Percentiles rank a stretch among this genome's conserved stretches.
These are phyloP conservation scores for Hymenoscyphus fructigenus DNA, from an alignment of 2,329 filamentous ascomycete genomes.

Conservation along the genomic window DNA sequence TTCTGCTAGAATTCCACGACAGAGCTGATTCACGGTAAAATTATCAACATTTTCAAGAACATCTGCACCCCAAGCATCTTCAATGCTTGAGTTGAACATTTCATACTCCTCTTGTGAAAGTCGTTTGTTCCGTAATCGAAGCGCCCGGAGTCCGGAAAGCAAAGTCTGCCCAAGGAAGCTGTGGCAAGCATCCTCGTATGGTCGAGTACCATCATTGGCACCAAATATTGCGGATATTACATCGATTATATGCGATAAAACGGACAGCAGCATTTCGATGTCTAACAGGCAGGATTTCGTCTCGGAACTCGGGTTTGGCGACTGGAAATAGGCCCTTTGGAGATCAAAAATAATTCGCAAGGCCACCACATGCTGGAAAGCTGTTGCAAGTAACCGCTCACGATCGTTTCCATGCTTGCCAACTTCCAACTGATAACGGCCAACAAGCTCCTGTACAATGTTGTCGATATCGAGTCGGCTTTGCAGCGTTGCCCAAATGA, in stretches of 20 bases:
- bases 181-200: conserved; percentile 12
- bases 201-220: not conserved
- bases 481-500: conserved; percentile 16
- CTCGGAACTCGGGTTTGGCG: conserved; percentile 12
- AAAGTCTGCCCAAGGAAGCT: conserved; percentile 15
- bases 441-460: conserved; percentile 18
- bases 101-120: conserved; percentile 11
- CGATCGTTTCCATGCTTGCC: conserved; percentile 3
- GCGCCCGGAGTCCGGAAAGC: conserved; percentile 15
- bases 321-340: conserved; percentile 18
- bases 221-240: not conserved
- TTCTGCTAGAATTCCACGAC: conserved; percentile 12
- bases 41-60: conserved; percentile 11
- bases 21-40: conserved; percentile 13
- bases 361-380: conserved; percentile 16
- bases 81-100: not conserved
- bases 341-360: conserved; percentile 18
- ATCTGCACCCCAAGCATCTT: conserved; percentile 11
- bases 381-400: conserved; percentile 4
- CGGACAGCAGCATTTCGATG: conserved; percentile 8
- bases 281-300: conserved; percentile 14
- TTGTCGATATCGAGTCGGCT: conserved; percentile 17
- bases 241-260: not conserved
- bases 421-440: conserved; percentile 13
- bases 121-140: conserved; percentile 11